Percentiles rank a stretch among this genome's conserved stretches.
Conservation (phyloP, 306 rosid genomes). For the Acacia melanoxylon region DNA sequence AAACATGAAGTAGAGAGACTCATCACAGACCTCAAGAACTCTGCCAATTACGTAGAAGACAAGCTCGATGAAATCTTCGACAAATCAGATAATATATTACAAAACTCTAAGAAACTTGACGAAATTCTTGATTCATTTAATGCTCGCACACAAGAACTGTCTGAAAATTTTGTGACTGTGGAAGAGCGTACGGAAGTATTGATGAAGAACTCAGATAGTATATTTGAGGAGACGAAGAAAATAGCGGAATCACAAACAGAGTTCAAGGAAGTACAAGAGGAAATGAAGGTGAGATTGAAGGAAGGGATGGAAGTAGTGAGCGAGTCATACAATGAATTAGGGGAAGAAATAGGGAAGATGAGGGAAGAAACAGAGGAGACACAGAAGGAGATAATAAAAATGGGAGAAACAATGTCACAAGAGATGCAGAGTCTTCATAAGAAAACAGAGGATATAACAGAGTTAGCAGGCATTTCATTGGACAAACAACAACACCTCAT, state of each 20-base stretch:
- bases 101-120: slow-evolving; percentile 36
- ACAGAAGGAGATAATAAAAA: slow-evolving; percentile 57
- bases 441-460: slow-evolving; percentile 75
- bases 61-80: slow-evolving; percentile 61
- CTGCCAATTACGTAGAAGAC: slow-evolving; percentile 67
- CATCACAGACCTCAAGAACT: slow-evolving; percentile 68
- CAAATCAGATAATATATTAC: slow-evolving; percentile 51
- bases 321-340: slow-evolving; percentile 60
- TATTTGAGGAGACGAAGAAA: slow-evolving; percentile 63
- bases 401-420: slow-evolving; percentile 64
- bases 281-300: slow-evolving; percentile 53
- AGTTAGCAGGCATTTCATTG: slow-evolving; percentile 67
- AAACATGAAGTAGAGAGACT: slow-evolving; percentile 76
- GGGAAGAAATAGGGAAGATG: slow-evolving; percentile 53
- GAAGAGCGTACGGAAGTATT: slow-evolving; percentile 56
- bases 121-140: neutral
- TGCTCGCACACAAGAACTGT: slow-evolving; percentile 47
- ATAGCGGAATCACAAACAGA: slow-evolving; percentile 58
- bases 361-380: slow-evolving; percentile 61
- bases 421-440: slow-evolving; percentile 59
- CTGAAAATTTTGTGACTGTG: slow-evolving; percentile 45
- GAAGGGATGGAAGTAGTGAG: slow-evolving; percentile 60
- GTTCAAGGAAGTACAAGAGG: slow-evolving; percentile 63
- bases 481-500: slow-evolving; percentile 76
- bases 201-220: slow-evolving; percentile 51